Evolutionary conservation across 768 basidiomycete species (phyloP).

Genomic region (Clitopilus hobsonii): DNA sequence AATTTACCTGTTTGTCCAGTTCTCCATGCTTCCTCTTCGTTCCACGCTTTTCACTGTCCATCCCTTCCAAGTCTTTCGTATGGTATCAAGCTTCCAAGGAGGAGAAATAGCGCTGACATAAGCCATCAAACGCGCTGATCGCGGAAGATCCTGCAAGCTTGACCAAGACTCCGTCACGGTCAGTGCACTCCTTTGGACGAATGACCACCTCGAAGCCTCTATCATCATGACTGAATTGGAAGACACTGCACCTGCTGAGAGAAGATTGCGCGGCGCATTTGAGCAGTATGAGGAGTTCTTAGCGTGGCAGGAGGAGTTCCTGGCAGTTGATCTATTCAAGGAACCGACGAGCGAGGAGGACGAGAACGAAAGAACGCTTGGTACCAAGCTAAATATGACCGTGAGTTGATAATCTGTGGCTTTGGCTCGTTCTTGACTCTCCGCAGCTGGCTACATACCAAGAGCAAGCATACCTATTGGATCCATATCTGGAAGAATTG

Average conservation of each 20-base stretch:
- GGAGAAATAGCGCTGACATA: neutral
- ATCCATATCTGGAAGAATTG: conserved; percentile 81
- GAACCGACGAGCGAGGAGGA: conserved; percentile 40
- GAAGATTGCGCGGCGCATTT: conserved; percentile 48
- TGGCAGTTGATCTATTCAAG: conserved; percentile 39
- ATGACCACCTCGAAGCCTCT: neutral
- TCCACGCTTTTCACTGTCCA: conserved; percentile 15
- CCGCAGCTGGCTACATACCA: conserved; percentile 82
- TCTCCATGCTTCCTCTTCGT: conserved; percentile 34
- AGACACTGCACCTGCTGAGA: conserved; percentile 29
- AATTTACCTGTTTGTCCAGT: conserved; percentile 16
- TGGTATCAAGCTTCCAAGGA: neutral
- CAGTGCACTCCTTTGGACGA: too few relatives aligned
- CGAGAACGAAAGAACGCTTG: conserved; percentile 31
- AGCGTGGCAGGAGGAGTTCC: conserved; percentile 44
- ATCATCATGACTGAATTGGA: conserved; percentile 26
- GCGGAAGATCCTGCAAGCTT: neutral
- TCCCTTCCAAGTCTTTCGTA: neutral
- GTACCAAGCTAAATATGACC: conserved; percentile 19
- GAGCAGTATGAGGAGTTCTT: conserved; percentile 60
- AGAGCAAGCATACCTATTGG: conserved; percentile 88
- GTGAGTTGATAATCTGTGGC: neutral
- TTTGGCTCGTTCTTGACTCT: neutral
- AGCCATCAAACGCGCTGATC: neutral
- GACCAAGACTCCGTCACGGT: neutral